Conservation (phyloP, 352 stramenopile genomes). For the Pythium sukuiense region DNA sequence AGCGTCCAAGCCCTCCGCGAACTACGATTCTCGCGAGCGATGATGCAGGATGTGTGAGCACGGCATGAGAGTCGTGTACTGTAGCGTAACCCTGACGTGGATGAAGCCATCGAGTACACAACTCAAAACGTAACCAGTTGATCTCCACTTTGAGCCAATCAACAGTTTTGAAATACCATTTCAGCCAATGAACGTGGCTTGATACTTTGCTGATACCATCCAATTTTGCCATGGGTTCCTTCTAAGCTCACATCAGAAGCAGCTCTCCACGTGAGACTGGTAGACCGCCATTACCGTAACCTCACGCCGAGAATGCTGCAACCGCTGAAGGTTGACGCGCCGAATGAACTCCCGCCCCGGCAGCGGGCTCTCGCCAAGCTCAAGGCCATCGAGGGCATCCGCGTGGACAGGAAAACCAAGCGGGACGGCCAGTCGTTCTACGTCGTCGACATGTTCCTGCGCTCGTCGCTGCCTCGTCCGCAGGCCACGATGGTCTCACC, state of each 20-base stretch:
- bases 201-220: too few species aligned
- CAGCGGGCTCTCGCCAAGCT: conserved; percentile 10
- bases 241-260: background rate
- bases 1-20: conserved; percentile 14
- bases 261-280: background rate
- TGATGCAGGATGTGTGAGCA: too few species aligned
- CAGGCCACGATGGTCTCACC: conserved; percentile 1
- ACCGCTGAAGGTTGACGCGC: conserved; percentile 6
- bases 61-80: too few species aligned
- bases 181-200: too few species aligned
- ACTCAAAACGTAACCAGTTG: too few species aligned
- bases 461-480: background rate
- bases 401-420: conserved; percentile 19
- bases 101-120: too few species aligned
- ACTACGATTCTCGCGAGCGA: background rate
- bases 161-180: too few species aligned
- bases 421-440: conserved; percentile 14
- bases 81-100: too few species aligned
- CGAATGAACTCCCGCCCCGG: conserved; percentile 7
- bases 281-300: too few species aligned
- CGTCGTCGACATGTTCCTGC: conserved; percentile 19
- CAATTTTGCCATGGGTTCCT: too few species aligned
- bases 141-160: too few species aligned
- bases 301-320: conserved; percentile 10
- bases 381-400: conserved; percentile 14